Evolutionary conservation across 805 yeast species (phyloP).

Genomic region (Barnettozyma botsteinii): DNA sequence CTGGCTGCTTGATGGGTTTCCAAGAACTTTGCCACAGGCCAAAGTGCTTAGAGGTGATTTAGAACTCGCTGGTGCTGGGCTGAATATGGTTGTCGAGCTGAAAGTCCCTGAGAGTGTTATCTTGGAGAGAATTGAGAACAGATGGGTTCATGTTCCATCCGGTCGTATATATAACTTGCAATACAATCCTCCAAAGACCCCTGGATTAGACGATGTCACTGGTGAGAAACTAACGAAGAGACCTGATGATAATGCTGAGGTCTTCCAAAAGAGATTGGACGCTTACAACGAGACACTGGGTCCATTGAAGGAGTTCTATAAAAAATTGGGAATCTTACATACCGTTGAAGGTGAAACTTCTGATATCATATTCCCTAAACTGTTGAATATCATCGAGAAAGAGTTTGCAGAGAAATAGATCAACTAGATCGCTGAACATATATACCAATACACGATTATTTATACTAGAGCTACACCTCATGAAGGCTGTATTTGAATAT

Average conservation of each 20-base stretch:
- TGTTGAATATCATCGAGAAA: conserved; percentile 35
- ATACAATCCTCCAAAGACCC: conserved; percentile 82
- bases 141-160: conserved; percentile 80
- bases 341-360: conserved; percentile 73
- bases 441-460: too few species aligned
- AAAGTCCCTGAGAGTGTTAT: conserved; percentile 85
- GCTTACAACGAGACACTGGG: conserved; percentile 51
- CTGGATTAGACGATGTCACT: conserved; percentile 81
- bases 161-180: conserved; percentile 84
- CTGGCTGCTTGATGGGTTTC: conserved; percentile 91
- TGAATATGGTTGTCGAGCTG: conserved; percentile 79
- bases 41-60: conserved; percentile 44
- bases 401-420: conserved; percentile 23
- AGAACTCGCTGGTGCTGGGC: conserved; percentile 30
- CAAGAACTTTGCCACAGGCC: conserved; percentile 77
- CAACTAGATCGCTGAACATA: too few species aligned
- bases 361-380: conserved; percentile 75
- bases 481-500: too few species aligned
- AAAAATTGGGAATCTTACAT: conserved; percentile 40
- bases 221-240: conserved; percentile 82
- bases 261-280: conserved; percentile 61
- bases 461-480: too few species aligned
- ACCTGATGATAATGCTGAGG: conserved; percentile 74
- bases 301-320: conserved; percentile 65
- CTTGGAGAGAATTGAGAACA: conserved; percentile 70